A percentile compares a stretch with the other conserved stretches of the same genome.
phyloP scores from a whole-genome alignment of 75 land plant species.

The Cryptomeria japonica region DNA sequence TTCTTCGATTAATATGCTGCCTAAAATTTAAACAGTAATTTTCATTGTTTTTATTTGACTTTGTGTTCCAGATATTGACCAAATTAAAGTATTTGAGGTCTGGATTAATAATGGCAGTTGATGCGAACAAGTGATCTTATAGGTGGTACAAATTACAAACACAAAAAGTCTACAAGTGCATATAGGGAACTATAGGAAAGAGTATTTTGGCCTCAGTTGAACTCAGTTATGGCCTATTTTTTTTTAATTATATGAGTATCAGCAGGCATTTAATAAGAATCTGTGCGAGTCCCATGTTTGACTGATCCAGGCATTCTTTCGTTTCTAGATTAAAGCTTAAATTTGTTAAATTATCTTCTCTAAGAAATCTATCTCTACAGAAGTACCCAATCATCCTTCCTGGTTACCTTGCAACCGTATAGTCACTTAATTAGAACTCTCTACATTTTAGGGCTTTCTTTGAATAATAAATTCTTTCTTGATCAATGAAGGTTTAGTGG shows the following conservation, averaged over 20 bases:
- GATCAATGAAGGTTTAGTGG: too few relatives aligned
- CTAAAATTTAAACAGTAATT: neutral
- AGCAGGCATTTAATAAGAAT: neutral
- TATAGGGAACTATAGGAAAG: neutral
- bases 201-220: neutral
- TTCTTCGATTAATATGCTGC: neutral
- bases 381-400: neutral
- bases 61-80: neutral
- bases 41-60: neutral
- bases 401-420: neutral
- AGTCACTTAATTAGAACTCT: neutral
- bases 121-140: neutral
- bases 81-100: neutral
- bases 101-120: neutral
- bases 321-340: neutral
- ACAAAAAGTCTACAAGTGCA: neutral
- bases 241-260: neutral
- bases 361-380: neutral
- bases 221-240: neutral
- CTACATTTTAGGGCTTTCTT: too few relatives aligned
- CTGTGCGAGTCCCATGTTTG: neutral
- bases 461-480: too few relatives aligned
- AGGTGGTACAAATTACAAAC: neutral
- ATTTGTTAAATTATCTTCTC: neutral
- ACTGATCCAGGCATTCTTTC: neutral